Evolutionary conservation across 164 flowering plant genomes (phyloP).

Genomic region (Amborella trichopoda): DNA sequence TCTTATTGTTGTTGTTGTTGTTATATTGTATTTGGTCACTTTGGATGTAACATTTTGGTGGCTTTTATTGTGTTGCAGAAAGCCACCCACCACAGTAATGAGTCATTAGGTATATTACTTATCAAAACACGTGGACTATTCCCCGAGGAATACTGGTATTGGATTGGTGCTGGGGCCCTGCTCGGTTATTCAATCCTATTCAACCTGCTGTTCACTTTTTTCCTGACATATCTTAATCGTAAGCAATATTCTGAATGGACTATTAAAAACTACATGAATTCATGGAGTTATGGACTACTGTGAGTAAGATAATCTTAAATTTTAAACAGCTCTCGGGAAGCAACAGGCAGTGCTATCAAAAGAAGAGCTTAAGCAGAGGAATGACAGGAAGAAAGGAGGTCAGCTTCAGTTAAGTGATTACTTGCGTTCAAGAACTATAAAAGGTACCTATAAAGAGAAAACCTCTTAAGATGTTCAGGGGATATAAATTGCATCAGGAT

Average conservation of each 20-base stretch:
- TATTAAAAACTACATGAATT: no score
- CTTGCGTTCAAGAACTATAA: constrained; percentile 51
- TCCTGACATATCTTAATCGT: constrained; percentile 76
- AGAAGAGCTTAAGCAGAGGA: constrained; percentile 54
- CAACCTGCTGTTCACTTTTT: constrained; percentile 62
- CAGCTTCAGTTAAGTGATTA: constrained; percentile 53
- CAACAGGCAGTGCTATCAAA: constrained; percentile 75
- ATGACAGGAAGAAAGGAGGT: constrained; percentile 37
- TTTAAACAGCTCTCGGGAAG: constrained; percentile 62
- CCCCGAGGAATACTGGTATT: constrained; percentile 81
- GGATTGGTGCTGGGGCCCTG: constrained; percentile 94
- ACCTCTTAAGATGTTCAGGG: no score
- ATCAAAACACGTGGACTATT: constrained; percentile 59
- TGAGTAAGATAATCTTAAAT: no score
- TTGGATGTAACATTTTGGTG: no score
- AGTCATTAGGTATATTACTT: constrained; percentile 48
- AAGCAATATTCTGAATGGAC: constrained; percentile 41
- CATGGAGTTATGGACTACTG: no score
- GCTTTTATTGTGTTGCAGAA: constrained; percentile 48
- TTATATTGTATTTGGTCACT: no score
- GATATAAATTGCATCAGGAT: no score
- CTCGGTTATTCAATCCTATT: constrained; percentile 67
- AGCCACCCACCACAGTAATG: constrained; percentile 20
- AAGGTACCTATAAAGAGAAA: no score
- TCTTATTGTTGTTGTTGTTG: no score